phyloP scores from a whole-genome alignment of 352 stramenopile species.

The Phytophthora megakarya region DNA sequence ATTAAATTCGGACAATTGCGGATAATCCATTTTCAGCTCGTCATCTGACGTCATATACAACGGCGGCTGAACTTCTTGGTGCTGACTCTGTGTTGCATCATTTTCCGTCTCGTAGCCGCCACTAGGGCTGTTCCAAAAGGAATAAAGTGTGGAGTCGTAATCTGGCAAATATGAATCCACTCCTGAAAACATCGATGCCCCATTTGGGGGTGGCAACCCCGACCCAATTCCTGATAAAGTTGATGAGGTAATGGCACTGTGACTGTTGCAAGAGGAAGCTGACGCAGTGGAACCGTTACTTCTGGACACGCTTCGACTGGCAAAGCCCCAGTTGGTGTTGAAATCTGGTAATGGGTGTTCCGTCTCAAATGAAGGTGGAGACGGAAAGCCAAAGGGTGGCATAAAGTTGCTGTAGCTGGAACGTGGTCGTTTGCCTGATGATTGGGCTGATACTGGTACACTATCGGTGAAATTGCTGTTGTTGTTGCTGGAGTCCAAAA shows the following conservation, averaged over 20 bases:
- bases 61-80: constrained; percentile 29
- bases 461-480: constrained; percentile 19
- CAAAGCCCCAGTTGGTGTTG: constrained; percentile 44
- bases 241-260: constrained; percentile 15
- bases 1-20: constrained; percentile 68
- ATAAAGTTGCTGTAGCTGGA: constrained; percentile 28
- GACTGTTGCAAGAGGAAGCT: constrained; percentile 4
- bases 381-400: constrained; percentile 33
- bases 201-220: constrained; percentile 44
- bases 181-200: constrained; percentile 48
- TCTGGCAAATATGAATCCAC: constrained; percentile 69
- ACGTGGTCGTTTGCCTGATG: constrained; percentile 28
- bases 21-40: constrained; percentile 79
- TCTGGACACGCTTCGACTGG: constrained; percentile 16
- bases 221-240: constrained; percentile 39
- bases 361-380: constrained; percentile 39
- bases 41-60: constrained; percentile 57
- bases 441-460: constrained; percentile 5
- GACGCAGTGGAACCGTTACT: constrained; percentile 10
- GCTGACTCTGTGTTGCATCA: constrained; percentile 27
- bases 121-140: constrained; percentile 62
- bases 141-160: constrained; percentile 74
- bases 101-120: constrained; percentile 56
- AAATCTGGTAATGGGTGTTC: constrained; percentile 59
- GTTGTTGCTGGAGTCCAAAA: constrained; percentile 35